phyloP scores from a whole-genome alignment of 2,329 filamentous ascomycete species.

The Ophiostoma tasmaniense region DNA sequence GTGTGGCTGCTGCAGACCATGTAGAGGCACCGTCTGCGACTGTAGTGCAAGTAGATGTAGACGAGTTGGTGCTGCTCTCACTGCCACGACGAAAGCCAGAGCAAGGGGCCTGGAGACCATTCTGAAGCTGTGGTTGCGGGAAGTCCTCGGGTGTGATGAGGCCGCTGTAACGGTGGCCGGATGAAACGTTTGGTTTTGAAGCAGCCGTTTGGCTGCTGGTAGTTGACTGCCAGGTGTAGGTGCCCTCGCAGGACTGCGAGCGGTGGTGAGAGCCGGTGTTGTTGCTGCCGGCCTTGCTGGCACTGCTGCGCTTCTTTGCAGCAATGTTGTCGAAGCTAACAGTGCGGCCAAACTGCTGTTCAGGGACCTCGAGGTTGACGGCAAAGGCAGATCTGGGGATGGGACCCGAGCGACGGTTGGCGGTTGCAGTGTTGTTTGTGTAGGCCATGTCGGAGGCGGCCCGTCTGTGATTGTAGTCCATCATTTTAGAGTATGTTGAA shows the following conservation, averaged over 20 bases:
- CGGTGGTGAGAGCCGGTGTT: slow-evolving; percentile 6
- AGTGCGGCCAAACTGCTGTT: not conserved
- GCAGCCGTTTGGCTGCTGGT: not conserved
- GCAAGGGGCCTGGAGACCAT: not conserved
- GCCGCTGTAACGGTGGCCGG: slow-evolving; percentile 5
- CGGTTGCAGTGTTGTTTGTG: not conserved
- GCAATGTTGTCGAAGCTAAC: slow-evolving; percentile 3
- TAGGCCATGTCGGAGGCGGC: slow-evolving; percentile 14
- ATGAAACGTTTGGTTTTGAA: not conserved
- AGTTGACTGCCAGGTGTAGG: not conserved
- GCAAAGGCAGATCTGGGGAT: not conserved
- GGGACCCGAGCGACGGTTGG: not conserved
- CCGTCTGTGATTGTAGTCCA: slow-evolving; percentile 14
- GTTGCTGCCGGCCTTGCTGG: not conserved
- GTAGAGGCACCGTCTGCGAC: slow-evolving; percentile 7
- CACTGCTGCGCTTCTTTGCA: not conserved
- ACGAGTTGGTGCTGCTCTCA: slow-evolving; percentile 18
- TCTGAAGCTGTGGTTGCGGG: not conserved
- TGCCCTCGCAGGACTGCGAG: slow-evolving; percentile 15
- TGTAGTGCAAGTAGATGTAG: slow-evolving; percentile 10
- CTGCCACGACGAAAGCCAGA: slow-evolving; percentile 14
- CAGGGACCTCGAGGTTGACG: not conserved
- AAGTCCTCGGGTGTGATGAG: slow-evolving; percentile 1
- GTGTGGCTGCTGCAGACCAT: slow-evolving; percentile 18
- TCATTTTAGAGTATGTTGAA: not conserved